Percentiles rank a stretch among this genome's conserved stretches.
Conservation (phyloP, 371 early-diverging fungal species). For the Mucor circinelloides region DNA sequence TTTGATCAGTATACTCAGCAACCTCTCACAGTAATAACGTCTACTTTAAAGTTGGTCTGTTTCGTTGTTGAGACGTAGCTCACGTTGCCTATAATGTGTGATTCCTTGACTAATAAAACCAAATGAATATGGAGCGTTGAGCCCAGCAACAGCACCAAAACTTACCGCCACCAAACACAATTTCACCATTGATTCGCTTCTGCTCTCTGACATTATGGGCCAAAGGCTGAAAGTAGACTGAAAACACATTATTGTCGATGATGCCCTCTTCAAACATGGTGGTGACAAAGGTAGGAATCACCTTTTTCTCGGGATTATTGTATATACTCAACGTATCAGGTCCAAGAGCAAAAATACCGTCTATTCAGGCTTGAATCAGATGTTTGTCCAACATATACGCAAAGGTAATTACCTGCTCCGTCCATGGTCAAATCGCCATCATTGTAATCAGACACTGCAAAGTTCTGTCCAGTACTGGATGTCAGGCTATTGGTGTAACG, state of each 20-base stretch:
- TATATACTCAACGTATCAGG: constrained; percentile 40
- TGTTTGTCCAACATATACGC: background rate
- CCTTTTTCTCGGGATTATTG: constrained; percentile 32
- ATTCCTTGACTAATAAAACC: constrained; percentile 21
- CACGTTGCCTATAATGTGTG: constrained; percentile 28
- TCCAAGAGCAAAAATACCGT: constrained; percentile 48
- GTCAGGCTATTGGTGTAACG: background rate
- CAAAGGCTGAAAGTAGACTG: constrained; percentile 43
- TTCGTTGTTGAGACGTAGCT: constrained; percentile 31
- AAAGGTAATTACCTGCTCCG: constrained; percentile 22
- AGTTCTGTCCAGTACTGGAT: constrained; percentile 20
- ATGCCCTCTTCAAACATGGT: constrained; percentile 34
- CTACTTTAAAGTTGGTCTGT: constrained; percentile 25
- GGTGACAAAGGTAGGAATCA: constrained; percentile 41
- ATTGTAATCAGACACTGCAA: constrained; percentile 45
- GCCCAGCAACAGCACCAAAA: background rate
- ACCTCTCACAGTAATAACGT: no score
- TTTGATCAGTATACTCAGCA: background rate
- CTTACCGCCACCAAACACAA: constrained; percentile 48
- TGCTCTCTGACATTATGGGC: background rate
- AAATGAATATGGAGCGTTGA: background rate
- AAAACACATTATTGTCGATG: constrained; percentile 40
- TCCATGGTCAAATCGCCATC: constrained; percentile 46
- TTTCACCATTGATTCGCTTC: constrained; percentile 40
- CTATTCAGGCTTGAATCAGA: background rate